Evolutionary conservation across 257 asterid genomes (phyloP), one percentile per base, ranked within the genome.

Genomic region (Forsythia suspensa): DNA sequence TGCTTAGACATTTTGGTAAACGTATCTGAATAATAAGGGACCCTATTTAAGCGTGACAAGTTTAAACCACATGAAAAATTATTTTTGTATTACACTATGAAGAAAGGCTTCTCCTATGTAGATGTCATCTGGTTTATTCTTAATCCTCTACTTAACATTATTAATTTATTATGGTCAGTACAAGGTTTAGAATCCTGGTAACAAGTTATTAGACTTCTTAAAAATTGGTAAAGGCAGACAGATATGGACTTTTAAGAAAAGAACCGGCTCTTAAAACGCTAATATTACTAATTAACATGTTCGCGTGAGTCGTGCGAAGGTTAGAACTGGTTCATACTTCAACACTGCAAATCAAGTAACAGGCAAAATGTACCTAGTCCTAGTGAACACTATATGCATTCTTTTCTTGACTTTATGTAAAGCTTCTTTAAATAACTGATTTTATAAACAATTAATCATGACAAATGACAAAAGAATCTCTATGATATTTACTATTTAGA

Each of bases 401-500:
- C 4, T 63, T n/a, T 70, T 10, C 20, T 70, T 42, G 16, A n/a
- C 37, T 70, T 41, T 39, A 76, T 8, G 2, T n/a, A 24, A 16
- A 39, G 39, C 51, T 13, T 5, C 38, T 78, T 74, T 15, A 5
- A 29, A 5, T 3, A 73, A 59, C 40, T 44, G 9, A 70, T 74
- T 57, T 21, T 40, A 1, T 29, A 69, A 74, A 44, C 67, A 72
- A 48, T 48, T 75, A 48, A n/a, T 63, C 13, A 37, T 71, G 82
- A 7, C 34, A 52, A 52, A 79, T 55, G 40, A 61, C 39, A 51
- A n/a, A 71, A 12, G 81, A 78, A 81, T 78, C 68, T 48, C 61
- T 21, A 73, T 71, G 57, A 84, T 71, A 48, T 46, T n/a, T 11
- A 3, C 12, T 4, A 36, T 24, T 24, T 24, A 46, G 13, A 4